A percentile compares a stretch with the other conserved stretches of the same genome.
Evolutionary conservation across 371 early-diverging fungal species (phyloP).

Genomic region (Mortierella sp.): DNA sequence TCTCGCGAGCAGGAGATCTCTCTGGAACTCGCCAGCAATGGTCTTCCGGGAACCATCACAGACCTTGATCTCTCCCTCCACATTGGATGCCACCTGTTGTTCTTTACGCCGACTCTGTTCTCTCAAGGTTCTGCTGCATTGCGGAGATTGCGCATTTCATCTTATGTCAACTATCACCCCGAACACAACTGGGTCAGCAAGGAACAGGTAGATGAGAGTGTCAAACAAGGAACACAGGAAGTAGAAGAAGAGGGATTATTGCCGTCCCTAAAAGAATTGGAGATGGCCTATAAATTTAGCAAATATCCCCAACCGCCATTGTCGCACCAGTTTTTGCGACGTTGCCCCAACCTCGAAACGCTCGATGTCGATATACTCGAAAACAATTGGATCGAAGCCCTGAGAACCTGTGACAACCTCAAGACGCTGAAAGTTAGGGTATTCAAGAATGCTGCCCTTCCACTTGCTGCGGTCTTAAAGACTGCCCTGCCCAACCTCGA

Average conservation of each 20-base stretch:
- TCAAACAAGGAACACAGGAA: not conserved
- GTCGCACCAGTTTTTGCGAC: not conserved
- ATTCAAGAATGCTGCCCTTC: not conserved
- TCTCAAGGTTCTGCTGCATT: not conserved
- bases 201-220: not conserved
- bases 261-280: not conserved
- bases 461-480: not conserved
- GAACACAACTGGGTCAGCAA: not conserved
- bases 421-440: not conserved
- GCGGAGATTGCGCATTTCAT: not conserved
- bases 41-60: not conserved
- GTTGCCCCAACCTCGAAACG: not conserved
- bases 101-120: not conserved
- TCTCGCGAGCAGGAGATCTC: not conserved
- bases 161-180: not conserved
- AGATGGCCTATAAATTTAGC: not conserved
- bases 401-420: not conserved
- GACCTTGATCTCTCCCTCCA: not conserved
- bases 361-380: not conserved
- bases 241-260: not conserved
- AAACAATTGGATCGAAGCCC: not conserved
- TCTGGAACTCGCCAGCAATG: not conserved
- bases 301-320: not conserved
- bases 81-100: not conserved
- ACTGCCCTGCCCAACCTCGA: not conserved